Conservation (phyloP, 1,139 yeast species). For the Candida buenavistaensis region DNA sequence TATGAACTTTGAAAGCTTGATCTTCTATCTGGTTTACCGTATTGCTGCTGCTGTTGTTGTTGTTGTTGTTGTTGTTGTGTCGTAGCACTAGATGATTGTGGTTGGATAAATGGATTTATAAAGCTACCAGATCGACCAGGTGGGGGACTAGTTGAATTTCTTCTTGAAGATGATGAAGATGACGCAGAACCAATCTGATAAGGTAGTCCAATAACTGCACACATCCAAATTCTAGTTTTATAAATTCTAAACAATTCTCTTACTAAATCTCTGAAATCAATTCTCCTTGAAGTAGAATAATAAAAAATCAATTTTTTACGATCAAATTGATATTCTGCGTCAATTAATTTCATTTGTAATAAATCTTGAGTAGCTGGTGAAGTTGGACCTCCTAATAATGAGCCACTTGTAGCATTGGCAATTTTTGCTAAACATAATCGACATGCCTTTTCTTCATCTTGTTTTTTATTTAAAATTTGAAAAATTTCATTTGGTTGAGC, state of each 20-base stretch:
- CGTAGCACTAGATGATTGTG: conserved; percentile 1
- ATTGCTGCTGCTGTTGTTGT: conserved; percentile 8
- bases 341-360: conserved; percentile 48
- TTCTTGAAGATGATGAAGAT: conserved; percentile 9
- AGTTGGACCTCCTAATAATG: conserved; percentile 12
- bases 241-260: conserved; percentile 89
- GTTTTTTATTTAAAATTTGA: conserved; percentile 57
- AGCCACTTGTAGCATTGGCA: conserved; percentile 31
- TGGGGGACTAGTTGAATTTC: conserved; percentile 13
- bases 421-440: conserved; percentile 62
- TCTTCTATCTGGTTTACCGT: conserved; percentile 11
- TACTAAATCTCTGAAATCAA: conserved; percentile 91
- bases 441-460: conserved; percentile 75
- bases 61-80: conserved; percentile 10
- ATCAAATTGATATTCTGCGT: conserved; percentile 96
- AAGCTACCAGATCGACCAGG: conserved; percentile 3
- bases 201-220: conserved; percentile 63
- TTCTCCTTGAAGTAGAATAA: conserved; percentile 70
- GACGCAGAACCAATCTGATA: conserved; percentile 13
- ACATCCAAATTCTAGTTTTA: conserved; percentile 97
- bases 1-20: conserved; percentile 12
- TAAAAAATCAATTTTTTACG: conserved; percentile 91
- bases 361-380: conserved; percentile 22
- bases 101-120: conserved; percentile 11
- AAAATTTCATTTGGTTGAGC: conserved; percentile 65